These are phyloP conservation scores for Geotrichum klebahnii DNA, from an alignment of 1,139 yeast genomes.

Conservation along the genomic window DNA sequence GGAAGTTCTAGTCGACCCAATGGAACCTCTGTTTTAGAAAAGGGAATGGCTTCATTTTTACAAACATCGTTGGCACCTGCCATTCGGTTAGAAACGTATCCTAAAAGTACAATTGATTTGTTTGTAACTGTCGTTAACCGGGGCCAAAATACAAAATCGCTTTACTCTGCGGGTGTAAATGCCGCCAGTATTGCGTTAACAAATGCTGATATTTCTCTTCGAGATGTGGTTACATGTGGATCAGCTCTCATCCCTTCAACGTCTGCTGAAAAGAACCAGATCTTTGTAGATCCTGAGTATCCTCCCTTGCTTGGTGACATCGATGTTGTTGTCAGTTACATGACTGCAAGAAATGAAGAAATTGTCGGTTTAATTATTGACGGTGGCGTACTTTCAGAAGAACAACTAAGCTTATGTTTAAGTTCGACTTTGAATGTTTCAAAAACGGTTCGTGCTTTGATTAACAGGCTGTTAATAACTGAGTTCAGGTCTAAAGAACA, in stretches of 20 bases:
- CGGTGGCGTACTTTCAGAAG: constrained; percentile 28
- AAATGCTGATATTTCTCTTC: constrained; percentile 76
- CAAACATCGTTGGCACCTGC: constrained; percentile 58
- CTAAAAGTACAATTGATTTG: constrained; percentile 82
- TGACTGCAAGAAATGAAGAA: constrained; percentile 53
- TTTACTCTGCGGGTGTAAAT: constrained; percentile 46
- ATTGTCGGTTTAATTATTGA: constrained; percentile 53
- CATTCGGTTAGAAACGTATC: constrained; percentile 68
- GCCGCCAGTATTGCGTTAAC: constrained; percentile 70
- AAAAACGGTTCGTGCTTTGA: constrained; percentile 13
- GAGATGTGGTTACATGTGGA: constrained; percentile 75
- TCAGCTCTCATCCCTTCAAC: constrained; percentile 34
- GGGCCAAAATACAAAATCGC: constrained; percentile 41
- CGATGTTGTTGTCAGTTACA: constrained; percentile 49
- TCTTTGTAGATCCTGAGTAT: constrained; percentile 24
- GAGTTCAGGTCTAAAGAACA: constrained; percentile 19
- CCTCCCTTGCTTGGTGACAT: constrained; percentile 30
- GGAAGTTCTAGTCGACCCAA: constrained; percentile 23
- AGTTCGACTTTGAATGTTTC: constrained; percentile 9
- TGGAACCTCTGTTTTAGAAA: constrained; percentile 46
- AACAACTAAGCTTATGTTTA: constrained; percentile 23
- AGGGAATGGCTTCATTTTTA: constrained; percentile 51
- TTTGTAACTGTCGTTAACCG: constrained; percentile 63
- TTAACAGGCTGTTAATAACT: constrained; percentile 17
- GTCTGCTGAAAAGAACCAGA: constrained; percentile 1